Base-by-base conservation (phyloP, 192 early-diverging fungal species). In the Anaeromyces robustus region DNA sequence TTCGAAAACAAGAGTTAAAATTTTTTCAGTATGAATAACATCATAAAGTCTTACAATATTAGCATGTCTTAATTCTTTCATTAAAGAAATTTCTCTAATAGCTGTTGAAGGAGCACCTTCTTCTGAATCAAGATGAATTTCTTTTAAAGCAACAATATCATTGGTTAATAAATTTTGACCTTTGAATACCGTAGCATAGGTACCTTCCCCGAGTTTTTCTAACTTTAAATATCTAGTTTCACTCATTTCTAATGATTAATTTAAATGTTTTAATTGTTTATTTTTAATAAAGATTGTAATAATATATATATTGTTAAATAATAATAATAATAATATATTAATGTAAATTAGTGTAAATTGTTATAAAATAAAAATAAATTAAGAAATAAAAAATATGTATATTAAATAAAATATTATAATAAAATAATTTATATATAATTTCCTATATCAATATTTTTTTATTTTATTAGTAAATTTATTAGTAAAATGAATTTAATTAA, bases 141-240 rank as follows among this genome's bases (percentile, higher is more conserved):
- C 96, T 85, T 99, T 99, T 37, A 99, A 86, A 16, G 97, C 97
- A 30, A 99, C 97, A 77, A 96, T 93, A 79, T 93, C 90, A 79
- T 93, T 93, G 59, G 86, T 94, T 22, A 88, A 84, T 83, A 90
- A 83, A 84, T 92, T 92, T 83, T 92, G 84, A 79, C 94, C 97
- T 88, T 97, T 96, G 86, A 88, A 94, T 30, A 94, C 93, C 14
- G 90, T 93, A 39, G 95, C 97, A 80, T 99, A 99, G 17, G 97
- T 99, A 79, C 97, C 97, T 85, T 99, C 97, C 29, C 97, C 97
- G 82, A 99, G 91, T 84, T 97, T 96, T 86, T 98, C 96, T 52
- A 94, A 88, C 84, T 93, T 86, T 81, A 91, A 86, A 86, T 94
- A 94, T 31, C 88, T 85, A 32, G 86, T 79, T 80, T 77, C 79